phyloP scores from a whole-genome alignment of 1,284 basidiomycete genomes.

The Entoloma clypeatum region DNA sequence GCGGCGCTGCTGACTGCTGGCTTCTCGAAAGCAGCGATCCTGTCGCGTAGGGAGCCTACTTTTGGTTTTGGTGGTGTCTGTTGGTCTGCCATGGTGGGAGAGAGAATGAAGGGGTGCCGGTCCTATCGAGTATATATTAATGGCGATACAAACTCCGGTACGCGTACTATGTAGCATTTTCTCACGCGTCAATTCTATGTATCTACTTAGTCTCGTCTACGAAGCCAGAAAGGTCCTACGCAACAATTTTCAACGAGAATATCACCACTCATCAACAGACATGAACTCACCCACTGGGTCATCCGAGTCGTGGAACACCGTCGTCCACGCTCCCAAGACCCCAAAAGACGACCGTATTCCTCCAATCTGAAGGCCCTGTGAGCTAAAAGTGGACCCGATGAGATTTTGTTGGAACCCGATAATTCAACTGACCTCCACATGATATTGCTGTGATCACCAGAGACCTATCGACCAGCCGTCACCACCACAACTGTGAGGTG shows the following conservation, averaged over 20 bases:
- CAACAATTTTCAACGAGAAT: neutral
- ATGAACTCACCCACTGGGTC: slow-evolving; percentile 51
- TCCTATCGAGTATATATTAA: slow-evolving; percentile 1
- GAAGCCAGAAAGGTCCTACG: slow-evolving; percentile 35
- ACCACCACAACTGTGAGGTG: slow-evolving; percentile 5
- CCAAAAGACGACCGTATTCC: slow-evolving; percentile 56
- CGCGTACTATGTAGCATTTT: neutral
- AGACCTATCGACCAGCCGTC: slow-evolving; percentile 36
- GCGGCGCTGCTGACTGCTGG: slow-evolving; percentile 35
- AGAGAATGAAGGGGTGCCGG: slow-evolving; percentile 15
- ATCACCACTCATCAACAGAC: neutral
- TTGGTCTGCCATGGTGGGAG: slow-evolving; percentile 36
- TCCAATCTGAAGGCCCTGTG: slow-evolving; percentile 61
- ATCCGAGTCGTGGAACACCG: slow-evolving; percentile 55
- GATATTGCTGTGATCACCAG: slow-evolving; percentile 52
- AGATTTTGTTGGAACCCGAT: slow-evolving; percentile 2
- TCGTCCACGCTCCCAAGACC: slow-evolving; percentile 65
- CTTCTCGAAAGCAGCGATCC: slow-evolving; percentile 81
- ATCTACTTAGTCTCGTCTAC: slow-evolving; percentile 19
- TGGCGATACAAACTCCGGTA: neutral
- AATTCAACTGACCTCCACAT: slow-evolving; percentile 54
- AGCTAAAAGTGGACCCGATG: slow-evolving; percentile 41
- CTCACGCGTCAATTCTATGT: slow-evolving; percentile 1
- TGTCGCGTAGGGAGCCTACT: slow-evolving; percentile 72
- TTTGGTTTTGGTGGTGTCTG: slow-evolving; percentile 44